phyloP scores from a whole-genome alignment of 2,329 filamentous ascomycete species.

The Thelonectria olida region DNA sequence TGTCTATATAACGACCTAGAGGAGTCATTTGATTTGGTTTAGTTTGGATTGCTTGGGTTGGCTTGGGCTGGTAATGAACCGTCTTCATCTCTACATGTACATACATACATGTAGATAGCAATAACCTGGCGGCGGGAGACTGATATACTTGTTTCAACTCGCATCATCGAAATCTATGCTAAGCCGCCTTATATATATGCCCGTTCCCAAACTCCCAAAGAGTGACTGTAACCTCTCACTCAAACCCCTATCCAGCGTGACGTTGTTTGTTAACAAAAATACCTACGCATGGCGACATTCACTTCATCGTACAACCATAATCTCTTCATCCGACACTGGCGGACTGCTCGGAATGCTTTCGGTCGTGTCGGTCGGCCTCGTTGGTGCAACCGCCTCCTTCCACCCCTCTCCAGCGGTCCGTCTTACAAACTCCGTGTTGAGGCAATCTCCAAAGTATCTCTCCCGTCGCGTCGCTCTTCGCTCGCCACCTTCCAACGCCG shows the following conservation, averaged over 20 bases:
- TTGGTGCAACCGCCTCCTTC: constrained; percentile 41
- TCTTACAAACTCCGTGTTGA: constrained; percentile 71
- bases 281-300: neutral
- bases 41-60: neutral
- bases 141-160: neutral
- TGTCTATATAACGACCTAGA: neutral
- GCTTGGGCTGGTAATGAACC: constrained; percentile 9
- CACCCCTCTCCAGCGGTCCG: constrained; percentile 65
- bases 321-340: constrained; percentile 24
- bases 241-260: no score
- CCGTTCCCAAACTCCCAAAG: no score
- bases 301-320: constrained; percentile 8
- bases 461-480: constrained; percentile 74
- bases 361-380: constrained; percentile 23
- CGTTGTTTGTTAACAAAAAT: no score
- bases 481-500: constrained; percentile 79
- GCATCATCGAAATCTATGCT: neutral
- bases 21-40: no score
- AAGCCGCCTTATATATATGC: neutral
- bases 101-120: no score
- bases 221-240: no score
- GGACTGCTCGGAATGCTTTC: constrained; percentile 27
- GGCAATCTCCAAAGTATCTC: constrained; percentile 72
- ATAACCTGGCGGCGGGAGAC: neutral
- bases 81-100: constrained; percentile 8